Evolutionary conservation across 2,329 filamentous ascomycete genomes (phyloP).

Genomic region (Zasmidium citrigriseum): DNA sequence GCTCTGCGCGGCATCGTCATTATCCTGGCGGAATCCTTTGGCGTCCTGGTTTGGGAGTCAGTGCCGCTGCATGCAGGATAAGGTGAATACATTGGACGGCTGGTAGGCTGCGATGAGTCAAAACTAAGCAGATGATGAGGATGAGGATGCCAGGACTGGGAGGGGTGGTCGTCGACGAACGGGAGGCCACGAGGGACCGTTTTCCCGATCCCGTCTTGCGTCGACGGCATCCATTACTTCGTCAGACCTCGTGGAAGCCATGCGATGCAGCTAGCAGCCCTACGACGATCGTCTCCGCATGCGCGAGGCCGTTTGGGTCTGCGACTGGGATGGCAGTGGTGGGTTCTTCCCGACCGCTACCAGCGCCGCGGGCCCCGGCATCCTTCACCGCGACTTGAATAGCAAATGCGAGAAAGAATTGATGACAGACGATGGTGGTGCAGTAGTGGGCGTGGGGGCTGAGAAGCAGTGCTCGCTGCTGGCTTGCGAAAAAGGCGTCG

Average conservation of each 20-base stretch:
- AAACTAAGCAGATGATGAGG: neutral
- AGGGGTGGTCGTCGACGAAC: neutral
- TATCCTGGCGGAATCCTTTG: neutral
- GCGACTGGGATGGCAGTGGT: slow-evolving; percentile 11
- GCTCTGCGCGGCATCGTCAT: neutral
- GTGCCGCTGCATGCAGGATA: neutral
- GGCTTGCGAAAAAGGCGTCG: slow-evolving; percentile 2
- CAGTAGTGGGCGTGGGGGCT: slow-evolving; percentile 2
- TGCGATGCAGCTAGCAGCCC: neutral
- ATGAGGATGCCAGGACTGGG: neutral
- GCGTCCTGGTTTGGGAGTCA: neutral
- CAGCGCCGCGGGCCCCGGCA: slow-evolving; percentile 10
- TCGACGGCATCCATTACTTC: neutral
- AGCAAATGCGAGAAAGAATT: neutral
- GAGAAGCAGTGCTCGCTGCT: neutral
- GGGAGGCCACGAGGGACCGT: neutral
- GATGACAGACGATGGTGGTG: neutral
- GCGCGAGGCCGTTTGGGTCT: neutral
- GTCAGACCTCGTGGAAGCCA: neutral
- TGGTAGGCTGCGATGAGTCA: neutral
- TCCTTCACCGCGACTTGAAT: slow-evolving; percentile 20
- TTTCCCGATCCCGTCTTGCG: neutral
- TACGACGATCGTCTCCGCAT: neutral
- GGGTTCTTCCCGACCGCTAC: slow-evolving; percentile 7
- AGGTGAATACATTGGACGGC: neutral